These are phyloP conservation scores for Kuraishia ogatae DNA, from an alignment of 805 yeast species.

Conservation along the genomic window DNA sequence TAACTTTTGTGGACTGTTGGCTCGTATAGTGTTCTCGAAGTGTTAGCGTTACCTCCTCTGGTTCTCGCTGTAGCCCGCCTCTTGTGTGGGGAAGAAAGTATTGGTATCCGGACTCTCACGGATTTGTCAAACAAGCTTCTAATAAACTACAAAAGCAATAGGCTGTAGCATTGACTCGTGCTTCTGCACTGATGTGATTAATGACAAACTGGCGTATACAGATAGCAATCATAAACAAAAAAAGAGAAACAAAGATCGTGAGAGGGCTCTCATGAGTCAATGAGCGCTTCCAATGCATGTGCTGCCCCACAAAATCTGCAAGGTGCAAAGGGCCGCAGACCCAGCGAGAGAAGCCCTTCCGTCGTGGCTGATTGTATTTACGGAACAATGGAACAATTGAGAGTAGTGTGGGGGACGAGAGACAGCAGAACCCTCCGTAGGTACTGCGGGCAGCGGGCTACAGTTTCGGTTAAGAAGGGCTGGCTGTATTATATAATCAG, in stretches of 20 bases:
- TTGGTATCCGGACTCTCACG: neutral
- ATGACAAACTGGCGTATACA: no score
- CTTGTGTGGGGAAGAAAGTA: neutral
- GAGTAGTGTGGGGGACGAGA: neutral
- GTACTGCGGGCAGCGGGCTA: neutral
- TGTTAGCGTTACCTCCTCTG: neutral
- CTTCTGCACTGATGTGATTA: no score
- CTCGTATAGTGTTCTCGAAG: neutral
- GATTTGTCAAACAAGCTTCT: neutral
- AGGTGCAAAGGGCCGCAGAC: neutral
- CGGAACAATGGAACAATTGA: neutral
- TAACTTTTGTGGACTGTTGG: neutral
- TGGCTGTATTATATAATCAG: no score
- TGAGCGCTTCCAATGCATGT: neutral
- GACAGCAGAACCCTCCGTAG: neutral
- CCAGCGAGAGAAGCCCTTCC: neutral
- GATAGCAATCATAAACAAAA: no score
- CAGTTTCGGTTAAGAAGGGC: no score
- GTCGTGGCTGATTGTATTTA: neutral
- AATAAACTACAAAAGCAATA: neutral
- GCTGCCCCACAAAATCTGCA: neutral
- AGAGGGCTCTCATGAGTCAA: neutral
- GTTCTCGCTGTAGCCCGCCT: neutral
- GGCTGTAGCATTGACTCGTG: neutral
- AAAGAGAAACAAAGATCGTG: neutral